Percentiles rank a stretch among this genome's conserved stretches.
Conservation (phyloP, 2,329 filamentous ascomycete genomes). For the Ploettnerulaceae sp. region DNA sequence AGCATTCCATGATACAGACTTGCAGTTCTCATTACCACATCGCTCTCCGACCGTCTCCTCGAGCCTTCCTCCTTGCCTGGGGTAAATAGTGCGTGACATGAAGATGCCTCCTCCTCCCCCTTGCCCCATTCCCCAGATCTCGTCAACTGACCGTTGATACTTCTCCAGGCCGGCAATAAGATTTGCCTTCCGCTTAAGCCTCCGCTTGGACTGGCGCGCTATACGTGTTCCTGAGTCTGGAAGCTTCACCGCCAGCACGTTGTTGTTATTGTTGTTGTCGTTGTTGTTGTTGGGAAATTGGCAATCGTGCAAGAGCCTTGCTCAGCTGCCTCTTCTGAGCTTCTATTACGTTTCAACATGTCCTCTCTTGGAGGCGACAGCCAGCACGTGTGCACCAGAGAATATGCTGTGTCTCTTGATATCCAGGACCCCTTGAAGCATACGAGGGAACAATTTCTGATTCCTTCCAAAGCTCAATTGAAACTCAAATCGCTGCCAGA, state of each 20-base stretch:
- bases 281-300: slow-evolving; percentile 8
- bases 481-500: slow-evolving; percentile 41
- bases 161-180: slow-evolving; percentile 7
- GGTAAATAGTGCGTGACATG: slow-evolving; percentile 8
- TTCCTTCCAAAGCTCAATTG: slow-evolving; percentile 69
- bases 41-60: background rate
- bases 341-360: slow-evolving; percentile 27
- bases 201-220: slow-evolving; percentile 15
- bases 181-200: slow-evolving; percentile 1
- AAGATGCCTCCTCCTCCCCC: slow-evolving; percentile 1
- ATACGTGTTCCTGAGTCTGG: slow-evolving; percentile 9
- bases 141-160: slow-evolving; percentile 21
- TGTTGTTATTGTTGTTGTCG: background rate
- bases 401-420: slow-evolving; percentile 45
- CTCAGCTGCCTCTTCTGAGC: slow-evolving; percentile 17
- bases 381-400: slow-evolving; percentile 27
- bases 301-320: slow-evolving; percentile 2
- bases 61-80: slow-evolving; percentile 5
- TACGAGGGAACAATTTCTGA: slow-evolving; percentile 66
- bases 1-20: slow-evolving; percentile 28
- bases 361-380: slow-evolving; percentile 15
- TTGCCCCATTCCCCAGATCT: slow-evolving; percentile 24
- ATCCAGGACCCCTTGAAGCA: slow-evolving; percentile 53
- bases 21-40: slow-evolving; percentile 28
- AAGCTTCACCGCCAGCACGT: slow-evolving; percentile 10